Base-by-base conservation (phyloP, 2,329 filamentous ascomycete genomes). In the Aspergillus sp. region DNA sequence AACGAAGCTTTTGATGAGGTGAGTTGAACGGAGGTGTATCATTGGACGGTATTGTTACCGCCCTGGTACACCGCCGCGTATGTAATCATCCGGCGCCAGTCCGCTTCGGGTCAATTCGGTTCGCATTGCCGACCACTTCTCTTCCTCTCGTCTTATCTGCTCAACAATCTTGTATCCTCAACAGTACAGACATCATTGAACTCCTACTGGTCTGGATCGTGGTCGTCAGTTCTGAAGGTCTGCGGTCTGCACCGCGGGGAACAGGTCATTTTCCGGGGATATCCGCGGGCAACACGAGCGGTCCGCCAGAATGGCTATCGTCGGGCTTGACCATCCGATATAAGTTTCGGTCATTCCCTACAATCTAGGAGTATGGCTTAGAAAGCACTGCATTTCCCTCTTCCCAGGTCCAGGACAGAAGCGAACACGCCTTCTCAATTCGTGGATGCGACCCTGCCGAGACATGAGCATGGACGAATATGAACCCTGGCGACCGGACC, bases 11-110 rank as follows among this genome's bases (percentile, higher is more conserved):
- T 17, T n/a, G 34, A n/a, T 38, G 34, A n/a, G 34, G 34, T 38
- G 16, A 38, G 34, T 13, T 38, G 34, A 38, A 10, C 25, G 25
- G 21, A 3, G 7, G 25, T 6, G 34, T 38, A 38, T 38, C 34
- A 38, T n/a, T 38, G 16, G 40, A 6, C 40, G 14, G 40, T 42
- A 13, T 19, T 17, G 19, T 13, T 42, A 42, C 40, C 34, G 34
- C 16, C 14, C 34, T 17, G 34, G 14, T 29, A 38, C 34, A 38
- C 40, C 40, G 19, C 11, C 40, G 40, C 40, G 40, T 42, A 42
- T 42, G 40, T 42, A 42, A 42, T 42, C 40, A 42, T 42, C 40
- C 40, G 40, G 40, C 34, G 40, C 40, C 40, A 42, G 16, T 42
- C 40, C 16, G 40, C 34, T 38, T 42, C 40, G 40, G 40, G 40